phyloP scores from a whole-genome alignment of 2,329 filamentous ascomycete genomes.

The Hypoxylon sp. region DNA sequence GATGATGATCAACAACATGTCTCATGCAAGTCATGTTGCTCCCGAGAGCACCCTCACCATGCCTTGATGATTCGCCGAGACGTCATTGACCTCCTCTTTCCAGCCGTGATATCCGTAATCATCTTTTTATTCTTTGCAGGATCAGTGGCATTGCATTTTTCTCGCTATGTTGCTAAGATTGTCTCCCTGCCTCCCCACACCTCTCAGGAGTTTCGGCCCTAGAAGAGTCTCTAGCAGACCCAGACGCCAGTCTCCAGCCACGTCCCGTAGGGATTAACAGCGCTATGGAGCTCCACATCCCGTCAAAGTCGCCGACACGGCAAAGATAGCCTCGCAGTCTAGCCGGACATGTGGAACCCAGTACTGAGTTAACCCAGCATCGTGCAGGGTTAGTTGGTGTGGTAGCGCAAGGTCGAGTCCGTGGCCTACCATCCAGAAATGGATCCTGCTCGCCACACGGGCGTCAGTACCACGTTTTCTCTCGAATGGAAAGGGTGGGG shows the following conservation, averaged over 20 bases:
- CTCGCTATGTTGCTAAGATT: slow-evolving; percentile 13
- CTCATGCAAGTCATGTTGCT: slow-evolving; percentile 43
- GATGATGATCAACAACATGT: slow-evolving; percentile 30
- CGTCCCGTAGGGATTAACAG: slow-evolving; percentile 10
- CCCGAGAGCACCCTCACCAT: slow-evolving; percentile 23
- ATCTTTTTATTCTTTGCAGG: neutral
- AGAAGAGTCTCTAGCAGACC: slow-evolving; percentile 18
- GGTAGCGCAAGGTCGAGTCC: slow-evolving; percentile 40
- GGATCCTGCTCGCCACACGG: slow-evolving; percentile 39
- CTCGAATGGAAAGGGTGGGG: slow-evolving; percentile 21
- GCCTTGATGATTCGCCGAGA: slow-evolving; percentile 17
- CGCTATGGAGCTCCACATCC: slow-evolving; percentile 33
- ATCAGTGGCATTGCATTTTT: slow-evolving; percentile 6
- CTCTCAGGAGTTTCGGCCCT: slow-evolving; percentile 15
- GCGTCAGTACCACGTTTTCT: slow-evolving; percentile 39
- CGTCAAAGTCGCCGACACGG: slow-evolving; percentile 32
- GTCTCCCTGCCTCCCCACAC: slow-evolving; percentile 8
- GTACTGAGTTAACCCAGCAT: slow-evolving; percentile 34
- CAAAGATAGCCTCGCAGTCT: slow-evolving; percentile 33
- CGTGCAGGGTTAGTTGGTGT: slow-evolving; percentile 30
- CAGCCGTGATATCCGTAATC: slow-evolving; percentile 13
- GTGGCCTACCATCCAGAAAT: slow-evolving; percentile 37
- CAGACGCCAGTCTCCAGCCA: slow-evolving; percentile 19
- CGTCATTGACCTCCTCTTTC: slow-evolving; percentile 12
- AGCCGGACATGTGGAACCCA: slow-evolving; percentile 39